A percentile compares a stretch with the other conserved stretches of the same genome.
Evolutionary conservation across 148 eudicot species (phyloP).

Genomic region (Euryodendron excelsum): DNA sequence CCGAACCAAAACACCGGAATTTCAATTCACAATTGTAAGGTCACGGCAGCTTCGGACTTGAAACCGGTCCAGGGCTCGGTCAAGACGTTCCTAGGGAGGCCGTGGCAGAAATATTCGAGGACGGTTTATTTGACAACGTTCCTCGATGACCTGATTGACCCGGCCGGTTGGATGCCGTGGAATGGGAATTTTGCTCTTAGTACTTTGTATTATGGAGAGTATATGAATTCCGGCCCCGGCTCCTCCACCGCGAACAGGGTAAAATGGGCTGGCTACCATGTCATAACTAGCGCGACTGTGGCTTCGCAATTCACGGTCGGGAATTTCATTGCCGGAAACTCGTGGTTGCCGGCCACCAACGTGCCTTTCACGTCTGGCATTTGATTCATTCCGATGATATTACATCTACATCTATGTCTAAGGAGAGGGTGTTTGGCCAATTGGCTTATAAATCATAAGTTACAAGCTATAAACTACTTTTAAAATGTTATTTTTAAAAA

Average conservation of each 20-base stretch:
- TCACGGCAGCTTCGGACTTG: conserved; percentile 47
- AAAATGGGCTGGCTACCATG: conserved; percentile 72
- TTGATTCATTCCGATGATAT: conserved; percentile 18
- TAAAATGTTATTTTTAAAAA: too few species aligned
- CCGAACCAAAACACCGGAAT: conserved; percentile 86
- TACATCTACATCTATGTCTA: too few species aligned
- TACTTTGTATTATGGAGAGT: conserved; percentile 82
- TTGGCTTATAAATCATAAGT: too few species aligned
- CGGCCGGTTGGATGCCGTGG: conserved; percentile 81
- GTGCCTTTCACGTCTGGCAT: conserved; percentile 61
- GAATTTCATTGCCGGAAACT: conserved; percentile 48
- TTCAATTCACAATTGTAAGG: conserved; percentile 49
- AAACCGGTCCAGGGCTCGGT: conserved; percentile 24
- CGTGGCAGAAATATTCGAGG: conserved; percentile 70
- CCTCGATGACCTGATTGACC: conserved; percentile 44
- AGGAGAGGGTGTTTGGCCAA: too few species aligned
- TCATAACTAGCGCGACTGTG: conserved; percentile 42
- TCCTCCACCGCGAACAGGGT: conserved; percentile 55
- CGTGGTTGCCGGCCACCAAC: conserved; percentile 61
- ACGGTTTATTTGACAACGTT: conserved; percentile 58
- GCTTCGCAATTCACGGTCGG: conserved; percentile 47
- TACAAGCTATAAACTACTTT: too few species aligned
- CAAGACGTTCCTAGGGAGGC: conserved; percentile 65
- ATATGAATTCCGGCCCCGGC: conserved; percentile 70
- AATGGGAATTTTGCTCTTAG: conserved; percentile 60